A percentile compares a stretch with the other conserved stretches of the same genome.
phyloP scores from a whole-genome alignment of 768 basidiomycete genomes.

The Asterophora parasitica region DNA sequence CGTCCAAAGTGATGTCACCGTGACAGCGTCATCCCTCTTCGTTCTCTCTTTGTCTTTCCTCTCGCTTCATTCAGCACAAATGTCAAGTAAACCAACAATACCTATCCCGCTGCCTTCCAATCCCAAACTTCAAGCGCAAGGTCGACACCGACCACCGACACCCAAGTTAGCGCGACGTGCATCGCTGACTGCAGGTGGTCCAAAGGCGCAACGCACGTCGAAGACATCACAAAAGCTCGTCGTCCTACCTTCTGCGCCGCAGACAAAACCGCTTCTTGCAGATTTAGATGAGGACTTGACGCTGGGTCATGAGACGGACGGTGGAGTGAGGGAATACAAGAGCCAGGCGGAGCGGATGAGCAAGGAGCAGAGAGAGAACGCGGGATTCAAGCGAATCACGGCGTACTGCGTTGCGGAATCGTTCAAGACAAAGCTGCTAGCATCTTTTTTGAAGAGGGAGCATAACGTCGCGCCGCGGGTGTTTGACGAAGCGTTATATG shows the following conservation, averaged over 20 bases:
- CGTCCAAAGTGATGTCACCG: too few relatives aligned
- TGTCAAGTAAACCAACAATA: slow-evolving; percentile 9
- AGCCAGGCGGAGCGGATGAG: slow-evolving; percentile 86
- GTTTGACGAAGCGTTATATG: slow-evolving; percentile 93
- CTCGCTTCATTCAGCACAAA: not conserved
- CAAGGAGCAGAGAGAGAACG: slow-evolving; percentile 77
- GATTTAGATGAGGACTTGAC: slow-evolving; percentile 45
- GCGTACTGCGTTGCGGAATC: slow-evolving; percentile 87
- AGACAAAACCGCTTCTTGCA: slow-evolving; percentile 63
- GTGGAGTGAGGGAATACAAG: slow-evolving; percentile 71
- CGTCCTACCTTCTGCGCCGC: slow-evolving; percentile 83
- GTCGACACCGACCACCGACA: slow-evolving; percentile 24
- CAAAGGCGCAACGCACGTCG: slow-evolving; percentile 72
- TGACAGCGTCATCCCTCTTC: too few relatives aligned
- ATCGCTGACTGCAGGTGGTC: slow-evolving; percentile 34
- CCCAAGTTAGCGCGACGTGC: slow-evolving; percentile 29
- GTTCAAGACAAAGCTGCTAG: slow-evolving; percentile 79
- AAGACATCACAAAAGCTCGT: slow-evolving; percentile 93
- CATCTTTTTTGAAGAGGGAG: slow-evolving; percentile 85
- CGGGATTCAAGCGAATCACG: slow-evolving; percentile 77
- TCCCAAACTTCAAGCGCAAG: slow-evolving; percentile 24
- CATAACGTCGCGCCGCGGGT: slow-evolving; percentile 85
- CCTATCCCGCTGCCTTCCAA: slow-evolving; percentile 21
- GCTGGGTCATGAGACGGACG: slow-evolving; percentile 63
- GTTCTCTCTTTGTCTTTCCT: not conserved